Evolutionary conservation across 2,329 filamentous ascomycete genomes (phyloP), one percentile per base, ranked within the genome.

Genomic region (Calonectria fujianensis): DNA sequence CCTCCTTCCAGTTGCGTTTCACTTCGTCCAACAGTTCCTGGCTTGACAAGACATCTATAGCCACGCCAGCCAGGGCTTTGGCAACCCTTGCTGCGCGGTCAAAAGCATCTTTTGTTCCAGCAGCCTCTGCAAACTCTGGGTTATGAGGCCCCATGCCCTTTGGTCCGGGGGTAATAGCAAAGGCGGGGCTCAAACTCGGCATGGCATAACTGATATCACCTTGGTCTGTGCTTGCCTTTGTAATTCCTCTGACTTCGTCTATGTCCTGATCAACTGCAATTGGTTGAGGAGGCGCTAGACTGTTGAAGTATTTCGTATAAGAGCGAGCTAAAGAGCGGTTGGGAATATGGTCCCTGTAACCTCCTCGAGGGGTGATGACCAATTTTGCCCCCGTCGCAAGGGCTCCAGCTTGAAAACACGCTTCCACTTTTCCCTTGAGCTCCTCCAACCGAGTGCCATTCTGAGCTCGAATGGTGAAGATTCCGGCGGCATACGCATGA

Each of bases 401-500:
- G 77, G 72, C 77, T 6, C 78, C 78, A 3, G 80, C 81, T 35
- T 84, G 80, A 64, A 82, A 82, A 32, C 81, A 83, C 24, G 79
- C 77, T 16, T 75, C 68, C 4, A 82, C 75, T 0, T 80, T 76
- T 13, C 78, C 76, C 0, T 74, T 77, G 29, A 82, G 79, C 14
- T 75, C 70, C 6, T 82, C 77, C 0, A 79, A 54, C 3, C 79
- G 73, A 10, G 57, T 4, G 7, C 75, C 72, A 13, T 78, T 72
- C 78, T 89, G 84, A 70, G 88, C 85, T 52, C 57, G 86, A 89
- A 31, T 91, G 91, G 51, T 89, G 90, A 78, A 85, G 6, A 91
- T 93, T 79, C 89, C 89, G 51, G 88, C 90, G 27, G 91, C 90
- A 6, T 93, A 92, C 0, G 73, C 74, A 0, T 80, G 80, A 1